phyloP scores from a whole-genome alignment of 768 basidiomycete genomes.

The Phaeotremella skinneri region DNA sequence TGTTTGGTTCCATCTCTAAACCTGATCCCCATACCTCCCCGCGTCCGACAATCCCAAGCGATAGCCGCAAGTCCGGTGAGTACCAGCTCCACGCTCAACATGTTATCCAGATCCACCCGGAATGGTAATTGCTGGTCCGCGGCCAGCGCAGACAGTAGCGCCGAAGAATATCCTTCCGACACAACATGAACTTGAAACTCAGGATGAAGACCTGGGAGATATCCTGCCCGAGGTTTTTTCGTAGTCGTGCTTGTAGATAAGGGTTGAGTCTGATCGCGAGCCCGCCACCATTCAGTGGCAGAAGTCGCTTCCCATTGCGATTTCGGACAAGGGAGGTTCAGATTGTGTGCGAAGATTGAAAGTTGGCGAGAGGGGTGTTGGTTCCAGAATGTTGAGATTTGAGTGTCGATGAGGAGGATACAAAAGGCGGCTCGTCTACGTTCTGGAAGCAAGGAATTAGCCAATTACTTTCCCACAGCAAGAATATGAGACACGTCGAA shows the following conservation, averaged over 20 bases:
- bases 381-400: slow-evolving; percentile 40
- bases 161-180: slow-evolving; percentile 30
- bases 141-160: slow-evolving; percentile 26
- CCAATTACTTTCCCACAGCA: background rate
- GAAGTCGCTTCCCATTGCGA: slow-evolving; percentile 35
- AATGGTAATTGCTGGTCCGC: slow-evolving; percentile 21
- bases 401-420: slow-evolving; percentile 39
- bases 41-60: slow-evolving; percentile 40
- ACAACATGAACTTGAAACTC: slow-evolving; percentile 33
- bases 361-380: slow-evolving; percentile 39
- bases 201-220: slow-evolving; percentile 37
- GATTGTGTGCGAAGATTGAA: slow-evolving; percentile 41
- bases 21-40: slow-evolving; percentile 37
- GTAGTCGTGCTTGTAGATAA: background rate
- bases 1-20: slow-evolving; percentile 37
- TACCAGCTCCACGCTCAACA: slow-evolving; percentile 31
- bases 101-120: slow-evolving; percentile 27
- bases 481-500: background rate
- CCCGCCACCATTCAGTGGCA: slow-evolving; percentile 30
- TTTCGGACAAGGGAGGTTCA: slow-evolving; percentile 32
- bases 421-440: slow-evolving; percentile 40
- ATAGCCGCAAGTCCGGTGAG: slow-evolving; percentile 37
- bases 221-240: slow-evolving; percentile 14
- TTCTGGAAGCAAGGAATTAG: slow-evolving; percentile 19
- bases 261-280: slow-evolving; percentile 5